Base-by-base conservation (phyloP, 1,284 basidiomycete species). In the Veloboletus limbatus region DNA sequence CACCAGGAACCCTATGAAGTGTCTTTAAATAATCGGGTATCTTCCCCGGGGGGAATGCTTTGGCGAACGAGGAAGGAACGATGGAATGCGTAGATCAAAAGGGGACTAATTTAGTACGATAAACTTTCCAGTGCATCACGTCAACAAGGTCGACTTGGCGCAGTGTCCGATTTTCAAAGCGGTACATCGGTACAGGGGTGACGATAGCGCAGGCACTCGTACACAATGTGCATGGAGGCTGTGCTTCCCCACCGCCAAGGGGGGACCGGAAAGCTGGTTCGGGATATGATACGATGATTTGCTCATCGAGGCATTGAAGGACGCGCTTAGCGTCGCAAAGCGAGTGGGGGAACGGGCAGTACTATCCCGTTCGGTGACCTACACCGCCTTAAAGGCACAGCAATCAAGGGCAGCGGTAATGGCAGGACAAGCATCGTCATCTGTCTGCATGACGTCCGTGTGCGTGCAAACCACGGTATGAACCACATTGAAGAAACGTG, bases 41-140 rank as follows among this genome's bases (percentile, higher is more conserved):
- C 37, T 44, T 42, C 32, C 36, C 52, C n/a, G n/a, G n/a, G 40
- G 40, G 41, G 40, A 37, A 45, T 13, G 48, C 54, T 62, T 59
- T 59, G 38, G 17, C 54, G 25, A 39, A 45, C n/a, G 48, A 36
- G 46, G 40, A 39, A 43, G 27, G 34, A 26, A 47, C 62, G 55
- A 49, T 51, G 51, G 37, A 52, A 63, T 55, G 45, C 8, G 46
- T 24, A 41, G 43, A 62, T 59, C 51, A 43, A 44, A 50, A 18
- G 31, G 35, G 24, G 42, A 27, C 56, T 38, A 44, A 49, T 56
- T 58, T 60, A 35, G 51, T 38, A 51, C 34, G 48, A 50, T 52
- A 47, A 20, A 10, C 45, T 60, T 55, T 63, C 63, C 60, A 62
- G 64, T 67, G 62, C 38, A 62, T 52, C 45, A 59, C 64, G 54